phyloP scores from a whole-genome alignment of 2,329 filamentous ascomycete genomes.

The Orbilia oligospora region DNA sequence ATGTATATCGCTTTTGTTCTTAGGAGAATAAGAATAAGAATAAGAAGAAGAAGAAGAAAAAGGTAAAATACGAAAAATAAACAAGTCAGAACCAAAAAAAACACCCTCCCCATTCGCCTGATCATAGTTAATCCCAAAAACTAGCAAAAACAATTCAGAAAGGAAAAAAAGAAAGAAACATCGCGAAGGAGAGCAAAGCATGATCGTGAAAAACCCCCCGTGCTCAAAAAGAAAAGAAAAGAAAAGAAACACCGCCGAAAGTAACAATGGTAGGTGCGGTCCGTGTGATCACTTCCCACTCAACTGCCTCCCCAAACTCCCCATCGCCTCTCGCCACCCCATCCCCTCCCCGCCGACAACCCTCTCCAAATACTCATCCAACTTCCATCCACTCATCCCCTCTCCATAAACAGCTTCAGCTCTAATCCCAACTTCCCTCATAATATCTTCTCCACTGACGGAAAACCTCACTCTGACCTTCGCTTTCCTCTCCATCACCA shows the following conservation, averaged over 20 bases:
- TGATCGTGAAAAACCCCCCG: neutral
- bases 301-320: constrained; percentile 45
- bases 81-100: neutral
- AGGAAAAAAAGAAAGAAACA: neutral
- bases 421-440: constrained; percentile 72
- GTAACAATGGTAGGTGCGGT: neutral
- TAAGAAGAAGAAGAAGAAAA: neutral
- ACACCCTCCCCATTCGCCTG: neutral
- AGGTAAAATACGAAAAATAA: neutral
- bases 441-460: constrained; percentile 69
- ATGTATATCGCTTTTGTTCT: neutral
- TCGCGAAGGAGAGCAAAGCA: neutral
- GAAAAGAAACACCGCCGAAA: neutral
- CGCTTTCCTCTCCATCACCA: constrained; percentile 78
- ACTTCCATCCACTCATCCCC: constrained; percentile 80
- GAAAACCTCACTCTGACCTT: constrained; percentile 74
- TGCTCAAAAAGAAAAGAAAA: neutral
- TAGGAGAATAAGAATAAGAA: neutral
- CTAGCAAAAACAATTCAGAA: neutral
- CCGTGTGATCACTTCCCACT: constrained; percentile 7
- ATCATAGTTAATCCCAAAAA: neutral
- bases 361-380: constrained; percentile 78
- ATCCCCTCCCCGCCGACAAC: constrained; percentile 64
- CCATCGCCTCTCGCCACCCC: constrained; percentile 56
- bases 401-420: constrained; percentile 82